Conservation (phyloP, 1,284 basidiomycete species). For the Apiotrichum mycotoxinovorans region DNA sequence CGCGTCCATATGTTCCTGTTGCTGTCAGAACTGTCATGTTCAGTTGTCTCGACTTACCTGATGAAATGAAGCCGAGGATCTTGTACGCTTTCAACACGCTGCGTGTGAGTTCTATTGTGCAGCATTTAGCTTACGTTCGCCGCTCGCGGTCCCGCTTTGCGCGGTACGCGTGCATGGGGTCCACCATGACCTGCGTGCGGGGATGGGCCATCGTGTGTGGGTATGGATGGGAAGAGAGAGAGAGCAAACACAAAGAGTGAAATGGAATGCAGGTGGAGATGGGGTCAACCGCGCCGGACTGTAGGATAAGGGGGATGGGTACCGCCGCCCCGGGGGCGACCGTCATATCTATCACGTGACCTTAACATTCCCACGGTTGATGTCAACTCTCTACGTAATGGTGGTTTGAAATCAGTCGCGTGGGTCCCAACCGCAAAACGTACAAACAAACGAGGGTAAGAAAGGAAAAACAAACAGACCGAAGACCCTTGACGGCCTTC, state of each 20-base stretch:
- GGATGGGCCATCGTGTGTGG: slow-evolving; percentile 14
- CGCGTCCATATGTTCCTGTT: slow-evolving; percentile 87
- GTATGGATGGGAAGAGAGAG: neutral
- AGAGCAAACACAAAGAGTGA: neutral
- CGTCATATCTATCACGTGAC: neutral
- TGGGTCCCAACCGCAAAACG: neutral
- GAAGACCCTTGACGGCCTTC: too few relatives aligned
- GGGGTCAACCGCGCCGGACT: too few relatives aligned
- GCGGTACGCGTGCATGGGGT: slow-evolving; percentile 75
- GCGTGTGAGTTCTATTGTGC: slow-evolving; percentile 14
- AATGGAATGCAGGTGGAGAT: too few relatives aligned
- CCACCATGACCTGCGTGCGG: slow-evolving; percentile 25
- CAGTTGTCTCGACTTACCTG: slow-evolving; percentile 45
- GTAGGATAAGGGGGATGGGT: too few relatives aligned
- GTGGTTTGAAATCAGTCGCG: slow-evolving; percentile 8
- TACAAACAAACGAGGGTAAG: slow-evolving; percentile 16
- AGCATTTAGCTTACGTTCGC: slow-evolving; percentile 40
- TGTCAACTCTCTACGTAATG: neutral
- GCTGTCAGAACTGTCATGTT: neutral
- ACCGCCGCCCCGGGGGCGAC: neutral
- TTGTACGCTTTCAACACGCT: slow-evolving; percentile 76
- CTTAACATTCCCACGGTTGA: slow-evolving; percentile 17
- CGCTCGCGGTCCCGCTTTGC: slow-evolving; percentile 68
- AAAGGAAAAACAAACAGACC: neutral
- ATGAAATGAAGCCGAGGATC: slow-evolving; percentile 95